Evolutionary conservation across 306 rosid species (phyloP).

Genomic region (Pterocarpus macrocarpus): DNA sequence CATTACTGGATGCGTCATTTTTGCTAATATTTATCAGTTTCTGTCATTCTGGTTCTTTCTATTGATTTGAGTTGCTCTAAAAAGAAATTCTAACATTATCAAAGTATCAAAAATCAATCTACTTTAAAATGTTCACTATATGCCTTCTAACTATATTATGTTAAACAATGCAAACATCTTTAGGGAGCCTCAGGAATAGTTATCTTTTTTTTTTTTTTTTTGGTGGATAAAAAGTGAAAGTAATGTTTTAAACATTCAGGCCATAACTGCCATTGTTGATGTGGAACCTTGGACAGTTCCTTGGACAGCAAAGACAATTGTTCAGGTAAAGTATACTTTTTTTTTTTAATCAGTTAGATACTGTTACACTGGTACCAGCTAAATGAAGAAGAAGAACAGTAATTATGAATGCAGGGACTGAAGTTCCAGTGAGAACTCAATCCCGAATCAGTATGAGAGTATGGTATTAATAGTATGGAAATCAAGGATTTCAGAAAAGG

Average conservation of each 20-base stretch:
- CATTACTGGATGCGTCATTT: neutral
- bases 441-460: too few species aligned
- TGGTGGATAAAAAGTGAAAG: neutral
- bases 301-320: slow-evolving; percentile 66
- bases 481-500: too few species aligned
- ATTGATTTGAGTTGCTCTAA: neutral
- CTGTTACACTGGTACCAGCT: too few species aligned
- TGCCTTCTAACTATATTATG: neutral
- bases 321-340: slow-evolving; percentile 59
- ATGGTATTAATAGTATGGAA: too few species aligned
- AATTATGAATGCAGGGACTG: too few species aligned
- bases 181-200: slow-evolving; percentile 22
- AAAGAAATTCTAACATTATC: slow-evolving; percentile 14
- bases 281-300: slow-evolving; percentile 68
- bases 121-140: slow-evolving; percentile 5
- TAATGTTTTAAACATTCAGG: slow-evolving; percentile 50
- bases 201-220: neutral
- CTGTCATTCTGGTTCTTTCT: neutral
- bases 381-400: too few species aligned
- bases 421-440: too few species aligned
- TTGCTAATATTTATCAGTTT: neutral
- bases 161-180: slow-evolving; percentile 20
- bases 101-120: slow-evolving; percentile 7
- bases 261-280: slow-evolving; percentile 41
- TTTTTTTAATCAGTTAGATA: slow-evolving; percentile 24